Base-by-base conservation (phyloP, 768 basidiomycete genomes). In the Agaricus sinodeliciosus region DNA sequence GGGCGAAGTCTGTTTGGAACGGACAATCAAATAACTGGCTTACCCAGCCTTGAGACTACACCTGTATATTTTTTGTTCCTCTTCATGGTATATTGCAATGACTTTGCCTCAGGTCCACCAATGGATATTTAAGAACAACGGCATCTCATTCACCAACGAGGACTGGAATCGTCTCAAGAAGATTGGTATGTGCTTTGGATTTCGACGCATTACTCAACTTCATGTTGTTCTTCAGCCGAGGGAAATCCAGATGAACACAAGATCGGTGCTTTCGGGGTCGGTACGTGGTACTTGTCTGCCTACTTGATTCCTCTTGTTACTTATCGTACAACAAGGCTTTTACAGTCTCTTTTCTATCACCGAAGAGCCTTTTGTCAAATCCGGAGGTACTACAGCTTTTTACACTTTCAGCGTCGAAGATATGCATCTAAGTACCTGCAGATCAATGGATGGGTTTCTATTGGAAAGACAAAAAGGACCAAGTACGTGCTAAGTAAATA, bases 401-500 rank as follows among this genome's bases (percentile, higher is more conserved):
- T 28, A 59, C 65, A 51, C 65, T 60, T 48, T 59, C 55, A 49
- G 34, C 8, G 53, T 69, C 25, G 34, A 16, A 31, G 18, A 54
- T 65, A 49, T 4, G 34, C 40, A 11, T 13, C 31, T 18, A 31
- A 9, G 27, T 55, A 37, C 22, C 58, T 66, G 45, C 63, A 79
- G 92, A 82, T 28, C 80, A 88, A 62, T 93, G 91, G 82, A 95
- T 95, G 93, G 87, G 84, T 0, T 97, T 96, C 65, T 90, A 94
- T 65, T 97, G 92, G 92, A 94, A 92, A 64, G 90, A 89, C 61
- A 87, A 87, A 60, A 90, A 88, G 61, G 91, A 94, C 62, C 91
- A 94, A 72, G 85, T 85, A 57, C 34, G 65, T 51, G 22, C 7
- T 28, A 25, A 26, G 6, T n/a, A 46, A n/a, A 48, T 4, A 11